Conservation (phyloP, 2,329 filamentous ascomycete species). For the Microcyclosporella mali region DNA sequence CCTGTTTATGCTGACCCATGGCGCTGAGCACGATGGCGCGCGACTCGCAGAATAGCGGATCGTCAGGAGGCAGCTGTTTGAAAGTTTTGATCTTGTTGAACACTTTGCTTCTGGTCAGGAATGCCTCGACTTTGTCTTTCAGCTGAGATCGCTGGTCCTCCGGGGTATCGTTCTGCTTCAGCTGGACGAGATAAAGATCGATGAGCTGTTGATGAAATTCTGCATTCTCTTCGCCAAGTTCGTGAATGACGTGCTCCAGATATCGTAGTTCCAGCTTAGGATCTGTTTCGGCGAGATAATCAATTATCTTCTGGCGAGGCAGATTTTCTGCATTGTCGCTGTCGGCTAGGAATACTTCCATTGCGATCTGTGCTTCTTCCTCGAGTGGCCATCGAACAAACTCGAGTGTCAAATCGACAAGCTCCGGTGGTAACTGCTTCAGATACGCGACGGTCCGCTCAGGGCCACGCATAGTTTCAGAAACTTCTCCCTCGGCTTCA, state of each 20-base stretch:
- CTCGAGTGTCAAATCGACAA: slow-evolving; percentile 85
- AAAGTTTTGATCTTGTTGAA: slow-evolving; percentile 67
- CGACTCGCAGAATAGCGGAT: slow-evolving; percentile 79
- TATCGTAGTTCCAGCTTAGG: slow-evolving; percentile 69
- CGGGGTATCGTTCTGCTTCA: slow-evolving; percentile 34
- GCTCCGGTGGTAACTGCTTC: slow-evolving; percentile 78
- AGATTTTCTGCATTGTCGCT: slow-evolving; percentile 91
- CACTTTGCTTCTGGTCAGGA: slow-evolving; percentile 68
- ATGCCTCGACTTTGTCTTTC: slow-evolving; percentile 59
- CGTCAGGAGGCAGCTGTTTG: slow-evolving; percentile 69
- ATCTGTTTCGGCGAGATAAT: slow-evolving; percentile 67
- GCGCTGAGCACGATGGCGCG: slow-evolving; percentile 87
- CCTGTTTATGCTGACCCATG: slow-evolving; percentile 92
- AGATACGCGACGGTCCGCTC: slow-evolving; percentile 80
- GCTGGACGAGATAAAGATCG: slow-evolving; percentile 58
- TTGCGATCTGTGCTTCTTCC: slow-evolving; percentile 65
- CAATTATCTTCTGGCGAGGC: slow-evolving; percentile 67
- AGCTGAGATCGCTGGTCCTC: slow-evolving; percentile 33
- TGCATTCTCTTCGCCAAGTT: slow-evolving; percentile 75
- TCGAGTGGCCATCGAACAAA: slow-evolving; percentile 84
- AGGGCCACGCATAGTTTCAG: slow-evolving; percentile 65
- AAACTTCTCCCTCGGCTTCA: slow-evolving; percentile 41
- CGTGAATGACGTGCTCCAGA: slow-evolving; percentile 82
- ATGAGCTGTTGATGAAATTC: slow-evolving; percentile 84
- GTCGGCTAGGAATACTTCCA: slow-evolving; percentile 90